Evolutionary conservation across 129 eudicot species (phyloP).

Genomic region (Sambucus nigra): DNA sequence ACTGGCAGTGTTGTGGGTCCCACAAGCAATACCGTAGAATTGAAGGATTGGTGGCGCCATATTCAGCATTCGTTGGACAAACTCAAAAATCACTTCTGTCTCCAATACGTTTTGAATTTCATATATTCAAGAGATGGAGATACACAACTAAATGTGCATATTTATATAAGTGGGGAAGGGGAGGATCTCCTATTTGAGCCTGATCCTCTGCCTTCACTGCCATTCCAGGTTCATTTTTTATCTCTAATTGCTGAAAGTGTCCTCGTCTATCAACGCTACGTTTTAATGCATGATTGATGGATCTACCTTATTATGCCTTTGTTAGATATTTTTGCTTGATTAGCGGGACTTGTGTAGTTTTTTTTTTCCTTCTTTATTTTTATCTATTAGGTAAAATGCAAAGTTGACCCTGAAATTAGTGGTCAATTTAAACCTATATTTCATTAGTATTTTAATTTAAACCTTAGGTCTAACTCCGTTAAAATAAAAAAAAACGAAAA

Average conservation of each 20-base stretch:
- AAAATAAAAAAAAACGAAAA: too few species aligned
- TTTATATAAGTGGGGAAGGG: conserved; percentile 57
- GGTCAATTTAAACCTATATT: too few species aligned
- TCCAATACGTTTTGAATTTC: conserved; percentile 76
- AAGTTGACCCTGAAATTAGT: too few species aligned
- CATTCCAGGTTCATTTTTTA: conserved; percentile 69
- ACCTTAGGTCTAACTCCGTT: too few species aligned
- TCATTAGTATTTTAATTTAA: too few species aligned
- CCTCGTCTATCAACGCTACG: neutral
- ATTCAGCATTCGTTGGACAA: conserved; percentile 88
- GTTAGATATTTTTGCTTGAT: neutral
- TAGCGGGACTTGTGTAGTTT: too few species aligned
- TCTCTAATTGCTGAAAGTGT: too few species aligned
- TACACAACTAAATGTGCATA: conserved; percentile 68
- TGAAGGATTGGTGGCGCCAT: conserved; percentile 88
- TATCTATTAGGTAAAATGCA: too few species aligned
- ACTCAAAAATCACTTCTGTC: conserved; percentile 81
- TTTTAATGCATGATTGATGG: neutral
- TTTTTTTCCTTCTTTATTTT: too few species aligned
- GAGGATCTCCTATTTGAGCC: conserved; percentile 52
- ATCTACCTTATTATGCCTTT: too few species aligned
- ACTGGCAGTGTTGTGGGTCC: conserved; percentile 31
- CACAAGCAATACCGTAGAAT: conserved; percentile 39
- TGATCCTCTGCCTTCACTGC: conserved; percentile 91
- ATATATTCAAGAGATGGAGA: conserved; percentile 91